Percentiles rank a stretch among this genome's conserved stretches.
Evolutionary conservation across 305 asterid species (phyloP).

Genomic region (Ilex paraguariensis): DNA sequence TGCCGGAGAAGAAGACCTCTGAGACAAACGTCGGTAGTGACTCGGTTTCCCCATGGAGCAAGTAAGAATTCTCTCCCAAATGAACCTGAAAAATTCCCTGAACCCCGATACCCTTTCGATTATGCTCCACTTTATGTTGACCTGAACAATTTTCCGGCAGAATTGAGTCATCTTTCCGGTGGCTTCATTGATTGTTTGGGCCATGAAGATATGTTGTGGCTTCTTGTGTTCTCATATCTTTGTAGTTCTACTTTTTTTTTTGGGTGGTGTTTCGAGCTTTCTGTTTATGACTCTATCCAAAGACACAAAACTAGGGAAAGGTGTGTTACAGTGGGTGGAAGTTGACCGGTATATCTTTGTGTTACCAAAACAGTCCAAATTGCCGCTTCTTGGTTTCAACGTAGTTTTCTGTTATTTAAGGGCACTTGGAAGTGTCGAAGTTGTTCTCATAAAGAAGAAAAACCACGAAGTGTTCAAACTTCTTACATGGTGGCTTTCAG

Average conservation of each 20-base stretch:
- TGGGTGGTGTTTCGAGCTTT: no score
- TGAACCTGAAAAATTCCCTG: slow-evolving; percentile 42
- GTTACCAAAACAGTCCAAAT: no score
- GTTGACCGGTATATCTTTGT: no score
- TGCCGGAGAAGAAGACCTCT: slow-evolving; percentile 14
- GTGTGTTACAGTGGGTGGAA: no score
- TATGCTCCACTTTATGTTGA: slow-evolving; percentile 56
- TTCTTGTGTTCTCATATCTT: slow-evolving; percentile 13
- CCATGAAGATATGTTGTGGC: slow-evolving; percentile 11
- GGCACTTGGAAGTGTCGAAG: no score
- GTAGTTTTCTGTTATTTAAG: no score
- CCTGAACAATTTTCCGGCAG: slow-evolving; percentile 55
- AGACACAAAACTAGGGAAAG: no score
- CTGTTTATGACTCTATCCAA: no score
- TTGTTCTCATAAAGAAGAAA: no score
- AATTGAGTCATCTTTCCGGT: slow-evolving; percentile 54
- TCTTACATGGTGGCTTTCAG: no score
- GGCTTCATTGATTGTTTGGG: slow-evolving; percentile 36
- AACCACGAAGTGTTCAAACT: no score
- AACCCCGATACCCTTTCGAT: slow-evolving; percentile 39
- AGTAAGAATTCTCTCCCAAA: slow-evolving; percentile 57
- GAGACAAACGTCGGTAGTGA: slow-evolving; percentile 49
- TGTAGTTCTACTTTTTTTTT: not conserved
- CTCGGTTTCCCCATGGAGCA: slow-evolving; percentile 48
- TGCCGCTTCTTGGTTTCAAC: no score